A percentile compares a stretch with the other conserved stretches of the same genome.
These are phyloP conservation scores for Cenchrus americanus DNA, from an alignment of 176 grass and related monocot genomes.

Conservation along the genomic window DNA sequence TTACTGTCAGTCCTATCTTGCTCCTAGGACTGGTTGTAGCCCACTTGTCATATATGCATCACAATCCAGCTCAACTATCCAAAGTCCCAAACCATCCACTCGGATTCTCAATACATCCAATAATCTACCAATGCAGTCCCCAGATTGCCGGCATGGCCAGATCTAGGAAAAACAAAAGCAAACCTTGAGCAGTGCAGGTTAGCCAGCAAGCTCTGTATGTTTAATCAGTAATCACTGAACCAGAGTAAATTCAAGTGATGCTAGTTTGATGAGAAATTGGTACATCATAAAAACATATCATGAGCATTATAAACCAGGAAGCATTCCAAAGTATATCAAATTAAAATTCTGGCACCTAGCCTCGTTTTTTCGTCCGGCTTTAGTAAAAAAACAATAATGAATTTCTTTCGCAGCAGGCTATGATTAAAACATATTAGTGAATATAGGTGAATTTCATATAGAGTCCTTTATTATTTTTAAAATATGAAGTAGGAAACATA, in stretches of 20 bases:
- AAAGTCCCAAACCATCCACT: conserved; percentile 57
- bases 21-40: conserved; percentile 53
- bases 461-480: neutral
- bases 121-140: conserved; percentile 52
- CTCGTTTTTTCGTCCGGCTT: neutral
- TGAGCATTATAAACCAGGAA: neutral
- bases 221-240: conserved; percentile 16
- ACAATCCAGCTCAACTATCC: conserved; percentile 64
- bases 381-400: neutral
- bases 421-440: neutral
- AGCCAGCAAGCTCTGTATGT: conserved; percentile 37
- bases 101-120: conserved; percentile 48
- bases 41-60: conserved; percentile 48
- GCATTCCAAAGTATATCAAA: neutral
- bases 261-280: neutral
- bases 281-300: conserved; percentile 20
- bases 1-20: conserved; percentile 61
- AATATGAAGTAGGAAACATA: neutral
- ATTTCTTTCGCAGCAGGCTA: neutral
- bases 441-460: neutral
- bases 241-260: conserved; percentile 32
- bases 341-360: neutral
- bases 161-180: conserved; percentile 67
- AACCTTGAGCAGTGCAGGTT: conserved; percentile 52
- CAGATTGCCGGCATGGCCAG: conserved; percentile 54